A percentile compares a stretch with the other conserved stretches of the same genome.
These are phyloP conservation scores for Polygonum maritimum DNA, from an alignment of 148 eudicot species.

Conservation along the genomic window DNA sequence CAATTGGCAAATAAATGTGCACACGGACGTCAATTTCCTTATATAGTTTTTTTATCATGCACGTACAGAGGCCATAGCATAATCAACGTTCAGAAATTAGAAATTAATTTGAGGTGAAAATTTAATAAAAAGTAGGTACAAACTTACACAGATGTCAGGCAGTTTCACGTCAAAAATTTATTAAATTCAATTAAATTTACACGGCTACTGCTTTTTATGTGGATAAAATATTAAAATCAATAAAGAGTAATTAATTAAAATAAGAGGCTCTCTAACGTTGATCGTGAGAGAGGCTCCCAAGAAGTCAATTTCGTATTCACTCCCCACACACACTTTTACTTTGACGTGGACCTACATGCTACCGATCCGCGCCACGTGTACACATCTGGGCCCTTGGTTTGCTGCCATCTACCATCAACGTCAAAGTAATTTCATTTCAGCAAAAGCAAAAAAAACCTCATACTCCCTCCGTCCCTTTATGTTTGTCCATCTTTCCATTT, in stretches of 20 bases:
- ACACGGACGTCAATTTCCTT: conserved; percentile 2
- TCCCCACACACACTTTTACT: conserved; percentile 4
- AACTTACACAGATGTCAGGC: not conserved
- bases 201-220: not conserved
- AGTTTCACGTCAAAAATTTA: not conserved
- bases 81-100: too few species aligned
- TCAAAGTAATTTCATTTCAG: not conserved
- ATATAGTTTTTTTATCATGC: not conserved
- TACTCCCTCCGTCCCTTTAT: too few species aligned
- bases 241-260: not conserved
- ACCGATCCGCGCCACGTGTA: not conserved
- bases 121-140: not conserved
- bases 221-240: not conserved
- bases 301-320: not conserved
- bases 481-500: too few species aligned
- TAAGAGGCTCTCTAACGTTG: not conserved
- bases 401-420: conserved; percentile 3
- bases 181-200: not conserved
- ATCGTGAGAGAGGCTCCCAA: not conserved
- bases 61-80: too few species aligned
- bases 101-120: too few species aligned
- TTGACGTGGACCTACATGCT: not conserved
- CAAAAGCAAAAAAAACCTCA: not conserved
- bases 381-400: not conserved
- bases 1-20: not conserved